phyloP scores from a whole-genome alignment of 352 stramenopile genomes.

The Globisporangium takayamanum region DNA sequence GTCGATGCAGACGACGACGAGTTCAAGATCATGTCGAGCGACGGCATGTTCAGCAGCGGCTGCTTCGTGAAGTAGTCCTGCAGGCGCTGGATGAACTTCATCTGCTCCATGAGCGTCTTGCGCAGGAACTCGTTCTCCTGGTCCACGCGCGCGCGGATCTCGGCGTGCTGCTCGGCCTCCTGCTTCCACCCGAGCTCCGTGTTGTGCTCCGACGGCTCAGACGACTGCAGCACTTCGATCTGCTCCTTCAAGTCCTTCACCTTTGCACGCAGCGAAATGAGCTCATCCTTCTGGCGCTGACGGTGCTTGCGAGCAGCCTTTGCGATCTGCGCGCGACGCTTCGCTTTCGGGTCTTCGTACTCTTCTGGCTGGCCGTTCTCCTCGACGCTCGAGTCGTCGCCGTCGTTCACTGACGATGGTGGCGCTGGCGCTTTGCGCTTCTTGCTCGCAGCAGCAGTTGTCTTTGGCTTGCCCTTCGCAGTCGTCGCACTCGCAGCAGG shows the following conservation, averaged over 20 bases:
- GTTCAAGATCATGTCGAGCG: conserved; percentile 81
- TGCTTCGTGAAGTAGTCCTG: conserved; percentile 90
- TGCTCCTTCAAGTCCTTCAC: conserved; percentile 88
- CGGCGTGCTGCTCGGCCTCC: conserved; percentile 82
- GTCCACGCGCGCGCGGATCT: conserved; percentile 83
- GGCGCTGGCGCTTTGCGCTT: conserved; percentile 62
- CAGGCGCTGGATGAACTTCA: conserved; percentile 88
- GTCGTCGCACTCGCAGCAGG: conserved; percentile 14
- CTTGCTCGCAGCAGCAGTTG: conserved; percentile 39
- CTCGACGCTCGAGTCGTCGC: conserved; percentile 42
- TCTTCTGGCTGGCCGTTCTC: conserved; percentile 64
- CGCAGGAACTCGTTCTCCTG: conserved; percentile 88
- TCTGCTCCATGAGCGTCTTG: conserved; percentile 88
- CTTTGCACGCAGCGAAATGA: conserved; percentile 79
- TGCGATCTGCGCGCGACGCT: conserved; percentile 81
- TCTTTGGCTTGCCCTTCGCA: conserved; percentile 44
- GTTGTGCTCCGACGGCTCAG: conserved; percentile 85
- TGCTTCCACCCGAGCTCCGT: conserved; percentile 87
- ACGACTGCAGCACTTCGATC: conserved; percentile 86
- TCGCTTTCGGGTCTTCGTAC: conserved; percentile 82
- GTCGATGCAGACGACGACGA: conserved; percentile 57
- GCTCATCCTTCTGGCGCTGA: conserved; percentile 85
- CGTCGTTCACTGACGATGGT: conserved; percentile 24
- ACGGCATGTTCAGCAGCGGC: conserved; percentile 85
- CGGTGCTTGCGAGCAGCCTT: conserved; percentile 85